These are phyloP conservation scores for Mycena venus DNA, from an alignment of 768 basidiomycete genomes.

Conservation along the genomic window DNA sequence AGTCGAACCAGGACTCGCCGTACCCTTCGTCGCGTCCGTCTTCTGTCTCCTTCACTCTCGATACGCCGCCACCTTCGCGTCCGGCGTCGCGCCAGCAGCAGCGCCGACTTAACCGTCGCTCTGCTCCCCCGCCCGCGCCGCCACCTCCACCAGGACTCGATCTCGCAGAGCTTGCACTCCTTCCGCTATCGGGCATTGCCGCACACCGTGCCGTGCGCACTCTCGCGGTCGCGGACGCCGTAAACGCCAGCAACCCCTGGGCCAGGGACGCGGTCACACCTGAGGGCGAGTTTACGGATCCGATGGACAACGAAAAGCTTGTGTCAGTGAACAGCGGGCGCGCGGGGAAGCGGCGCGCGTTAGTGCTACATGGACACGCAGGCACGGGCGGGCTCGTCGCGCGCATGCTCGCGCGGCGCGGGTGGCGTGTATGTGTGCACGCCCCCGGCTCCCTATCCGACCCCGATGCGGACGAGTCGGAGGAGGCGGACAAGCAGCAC, in stretches of 20 bases:
- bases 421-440: slow-evolving; percentile 85
- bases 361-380: slow-evolving; percentile 82
- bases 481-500: slow-evolving; percentile 55
- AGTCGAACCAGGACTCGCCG: slow-evolving; percentile 24
- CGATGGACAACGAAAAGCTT: not conserved
- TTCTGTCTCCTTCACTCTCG: slow-evolving; percentile 23
- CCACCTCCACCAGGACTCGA: slow-evolving; percentile 47
- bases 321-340: slow-evolving; percentile 5
- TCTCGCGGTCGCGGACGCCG: slow-evolving; percentile 63
- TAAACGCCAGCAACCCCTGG: not conserved
- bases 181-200: slow-evolving; percentile 83
- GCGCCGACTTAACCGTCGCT: slow-evolving; percentile 1
- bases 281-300: slow-evolving; percentile 11
- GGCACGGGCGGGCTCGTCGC: slow-evolving; percentile 82
- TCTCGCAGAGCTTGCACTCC: slow-evolving; percentile 82
- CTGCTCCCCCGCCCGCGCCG: slow-evolving; percentile 10
- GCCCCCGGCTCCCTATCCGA: slow-evolving; percentile 49
- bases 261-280: slow-evolving; percentile 25
- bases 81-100: slow-evolving; percentile 15
- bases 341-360: slow-evolving; percentile 47
- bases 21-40: slow-evolving; percentile 39
- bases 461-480: slow-evolving; percentile 44
- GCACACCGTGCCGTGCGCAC: slow-evolving; percentile 87
- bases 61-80: slow-evolving; percentile 14
- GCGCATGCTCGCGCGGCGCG: slow-evolving; percentile 79